Percentiles rank a stretch among this genome's conserved stretches.
Evolutionary conservation across 2,329 filamentous ascomycete genomes (phyloP).

Genomic region (Rachicladosporium sp.): DNA sequence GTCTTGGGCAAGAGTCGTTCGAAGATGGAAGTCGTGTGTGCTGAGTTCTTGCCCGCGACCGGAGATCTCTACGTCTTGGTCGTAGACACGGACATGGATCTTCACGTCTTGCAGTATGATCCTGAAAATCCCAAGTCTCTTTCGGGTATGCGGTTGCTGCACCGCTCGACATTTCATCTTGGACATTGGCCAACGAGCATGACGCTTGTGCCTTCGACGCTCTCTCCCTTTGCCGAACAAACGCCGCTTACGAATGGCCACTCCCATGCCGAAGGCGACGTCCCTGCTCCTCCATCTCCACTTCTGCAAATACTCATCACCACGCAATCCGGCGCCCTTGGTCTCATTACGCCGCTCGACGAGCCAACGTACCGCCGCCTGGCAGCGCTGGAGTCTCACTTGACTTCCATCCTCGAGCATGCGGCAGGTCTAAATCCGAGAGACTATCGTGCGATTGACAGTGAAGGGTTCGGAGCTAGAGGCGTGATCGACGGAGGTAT

Average conservation of each 20-base stretch:
- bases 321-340: slow-evolving; percentile 63
- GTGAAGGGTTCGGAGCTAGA: slow-evolving; percentile 39
- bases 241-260: background rate
- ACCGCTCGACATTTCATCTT: slow-evolving; percentile 76
- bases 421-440: slow-evolving; percentile 72
- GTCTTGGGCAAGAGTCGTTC: slow-evolving; percentile 79
- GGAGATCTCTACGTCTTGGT: slow-evolving; percentile 72
- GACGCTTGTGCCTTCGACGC: slow-evolving; percentile 59
- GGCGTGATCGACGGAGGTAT: slow-evolving; percentile 67
- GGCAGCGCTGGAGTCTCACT: slow-evolving; percentile 65
- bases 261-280: too few species aligned
- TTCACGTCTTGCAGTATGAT: slow-evolving; percentile 87
- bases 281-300: slow-evolving; percentile 4
- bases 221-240: slow-evolving; percentile 32
- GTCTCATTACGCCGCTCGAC: slow-evolving; percentile 62
- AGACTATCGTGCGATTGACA: slow-evolving; percentile 53
- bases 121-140: slow-evolving; percentile 92
- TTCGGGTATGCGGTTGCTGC: slow-evolving; percentile 74
- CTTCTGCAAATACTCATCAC: slow-evolving; percentile 52
- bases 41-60: slow-evolving; percentile 80
- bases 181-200: slow-evolving; percentile 67
- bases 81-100: slow-evolving; percentile 69
- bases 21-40: slow-evolving; percentile 63
- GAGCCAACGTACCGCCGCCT: slow-evolving; percentile 77
- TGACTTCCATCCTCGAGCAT: slow-evolving; percentile 64